Evolutionary conservation across 306 rosid species (phyloP), one percentile per base, ranked within the genome.

Genomic region (Dryas alaskensis): DNA sequence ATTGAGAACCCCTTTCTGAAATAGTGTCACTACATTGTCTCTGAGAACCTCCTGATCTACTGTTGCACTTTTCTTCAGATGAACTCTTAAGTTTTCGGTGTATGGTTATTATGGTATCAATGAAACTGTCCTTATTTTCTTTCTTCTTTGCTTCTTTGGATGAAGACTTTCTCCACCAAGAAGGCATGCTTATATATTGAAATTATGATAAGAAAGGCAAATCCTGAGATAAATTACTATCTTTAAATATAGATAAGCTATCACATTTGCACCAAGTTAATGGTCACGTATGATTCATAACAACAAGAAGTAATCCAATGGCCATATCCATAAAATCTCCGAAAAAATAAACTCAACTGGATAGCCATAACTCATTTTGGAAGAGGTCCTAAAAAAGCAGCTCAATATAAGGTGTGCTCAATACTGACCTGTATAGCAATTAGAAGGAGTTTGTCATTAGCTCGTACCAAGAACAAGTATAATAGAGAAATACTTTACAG

Each of bases 71-170:
- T 68, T 85, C 96, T 59, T 88, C 96, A 55, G 91, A 86, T 65
- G 84, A 79, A 63, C 84, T 85, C 87, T 78, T 93, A 63, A 93
- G 68, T 73, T 87, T 93, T 42, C 91, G 81, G 57, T 89, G 97
- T 75, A 89, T 69, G 67, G 96, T 58, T 68, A 84, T 90, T 75
- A 89, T 63, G 76, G 96, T 61, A 67, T 85, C 92, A 19, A 93
- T 76, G 65, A 93, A 78, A 84, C 98, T 80, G 79, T 89, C 96
- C 84, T 81, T 88, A 78, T 69, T 77, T 61, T 76, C 71, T 81
- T 92, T 92, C 87, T 88, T 91, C 86, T 89, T 89, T 50, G 76
- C 86, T 79, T 91, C 97, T 88, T 91, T 93, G 71, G 97, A 88
- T 37, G 94, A 85, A 22, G 88, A 84, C 80, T 85, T 93, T 27